Evolutionary conservation across 192 early-diverging fungal species (phyloP).

Genomic region (Haplosporangium gracile): DNA sequence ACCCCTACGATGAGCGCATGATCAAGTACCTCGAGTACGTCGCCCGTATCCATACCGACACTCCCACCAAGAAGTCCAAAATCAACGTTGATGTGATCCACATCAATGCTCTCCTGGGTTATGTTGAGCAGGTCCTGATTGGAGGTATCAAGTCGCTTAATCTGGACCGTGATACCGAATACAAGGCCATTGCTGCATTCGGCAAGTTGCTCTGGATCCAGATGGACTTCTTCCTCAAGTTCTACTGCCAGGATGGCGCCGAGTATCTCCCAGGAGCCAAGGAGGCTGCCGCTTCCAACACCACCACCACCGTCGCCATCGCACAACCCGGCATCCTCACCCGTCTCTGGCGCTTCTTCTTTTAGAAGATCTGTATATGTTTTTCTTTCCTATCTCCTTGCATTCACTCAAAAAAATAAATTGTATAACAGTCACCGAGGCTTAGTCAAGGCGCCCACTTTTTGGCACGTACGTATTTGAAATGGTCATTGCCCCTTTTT

Average conservation of each 20-base stretch:
- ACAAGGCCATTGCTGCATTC: conserved; percentile 75
- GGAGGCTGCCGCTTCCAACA: neutral
- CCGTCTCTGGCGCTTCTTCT: conserved; percentile 41
- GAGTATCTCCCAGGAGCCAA: conserved; percentile 14
- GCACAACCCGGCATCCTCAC: conserved; percentile 39
- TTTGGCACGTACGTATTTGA: neutral
- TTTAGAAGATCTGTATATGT: conserved; percentile 1
- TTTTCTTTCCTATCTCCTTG: neutral
- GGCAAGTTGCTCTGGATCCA: conserved; percentile 89
- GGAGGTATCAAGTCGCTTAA: conserved; percentile 65
- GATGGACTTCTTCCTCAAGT: conserved; percentile 85
- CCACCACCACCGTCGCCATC: conserved; percentile 40
- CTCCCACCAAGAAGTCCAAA: conserved; percentile 76
- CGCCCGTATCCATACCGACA: conserved; percentile 83
- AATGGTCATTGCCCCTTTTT: neutral
- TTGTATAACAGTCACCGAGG: neutral
- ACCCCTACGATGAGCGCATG: conserved; percentile 65
- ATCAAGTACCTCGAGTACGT: conserved; percentile 87
- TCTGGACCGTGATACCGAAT: conserved; percentile 68
- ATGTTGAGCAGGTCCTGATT: conserved; percentile 68
- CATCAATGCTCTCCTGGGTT: conserved; percentile 82
- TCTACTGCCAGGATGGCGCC: conserved; percentile 75
- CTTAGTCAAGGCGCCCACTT: neutral
- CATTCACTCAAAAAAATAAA: conserved; percentile 5
- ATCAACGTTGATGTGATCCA: conserved; percentile 91